Evolutionary conservation across 2,329 filamentous ascomycete species (phyloP).

Genomic region (Colletotrichum somersetense): DNA sequence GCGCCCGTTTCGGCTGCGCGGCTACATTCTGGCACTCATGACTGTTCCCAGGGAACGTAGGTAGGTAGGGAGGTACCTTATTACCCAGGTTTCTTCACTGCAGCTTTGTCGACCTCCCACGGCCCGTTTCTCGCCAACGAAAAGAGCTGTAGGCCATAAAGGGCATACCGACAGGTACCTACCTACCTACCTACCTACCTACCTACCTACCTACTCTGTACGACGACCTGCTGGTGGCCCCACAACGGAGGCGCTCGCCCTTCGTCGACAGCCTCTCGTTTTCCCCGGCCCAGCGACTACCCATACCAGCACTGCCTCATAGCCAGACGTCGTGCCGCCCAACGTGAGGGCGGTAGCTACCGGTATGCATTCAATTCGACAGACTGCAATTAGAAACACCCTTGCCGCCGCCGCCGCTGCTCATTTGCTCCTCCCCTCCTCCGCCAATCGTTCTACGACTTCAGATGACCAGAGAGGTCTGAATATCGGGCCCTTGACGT

Average conservation of each 20-base stretch:
- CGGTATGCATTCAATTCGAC: too few species aligned
- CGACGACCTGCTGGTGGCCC: not conserved
- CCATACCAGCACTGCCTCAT: constrained; percentile 50
- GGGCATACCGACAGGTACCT: too few species aligned
- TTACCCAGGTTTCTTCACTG: constrained; percentile 18
- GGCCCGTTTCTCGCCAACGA: not conserved
- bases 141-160: not conserved
- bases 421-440: not conserved
- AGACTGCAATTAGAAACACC: not conserved
- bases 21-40: constrained; percentile 36
- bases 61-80: not conserved
- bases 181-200: not conserved
- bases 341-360: constrained; percentile 1
- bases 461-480: not conserved
- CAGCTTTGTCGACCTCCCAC: constrained; percentile 23
- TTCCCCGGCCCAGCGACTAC: constrained; percentile 41
- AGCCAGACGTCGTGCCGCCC: constrained; percentile 30
- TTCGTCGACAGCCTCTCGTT: constrained; percentile 51
- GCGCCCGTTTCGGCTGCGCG: constrained; percentile 41
- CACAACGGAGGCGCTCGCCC: constrained; percentile 46
- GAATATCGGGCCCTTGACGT: not conserved
- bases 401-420: not conserved
- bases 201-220: not conserved
- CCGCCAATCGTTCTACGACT: not conserved
- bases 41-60: not conserved